These are phyloP conservation scores for Phoma sp. DNA, from an alignment of 2,329 filamentous ascomycete genomes.

Conservation along the genomic window DNA sequence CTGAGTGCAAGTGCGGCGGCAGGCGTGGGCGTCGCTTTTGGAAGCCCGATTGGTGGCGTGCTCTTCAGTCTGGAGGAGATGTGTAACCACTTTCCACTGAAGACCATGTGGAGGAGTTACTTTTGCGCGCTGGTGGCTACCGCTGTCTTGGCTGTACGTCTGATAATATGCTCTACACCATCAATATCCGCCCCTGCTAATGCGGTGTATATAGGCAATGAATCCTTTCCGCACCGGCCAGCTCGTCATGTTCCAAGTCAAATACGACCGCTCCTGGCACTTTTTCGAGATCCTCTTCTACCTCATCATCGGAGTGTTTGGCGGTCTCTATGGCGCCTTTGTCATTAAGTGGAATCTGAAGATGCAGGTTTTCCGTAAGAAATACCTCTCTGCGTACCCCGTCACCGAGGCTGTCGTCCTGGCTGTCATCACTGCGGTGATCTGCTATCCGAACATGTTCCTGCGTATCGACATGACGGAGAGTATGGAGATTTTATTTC, in stretches of 20 bases:
- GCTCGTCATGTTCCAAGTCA: slow-evolving; percentile 98
- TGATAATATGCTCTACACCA: not conserved
- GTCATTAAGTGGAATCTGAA: slow-evolving; percentile 98
- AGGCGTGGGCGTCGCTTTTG: slow-evolving; percentile 95
- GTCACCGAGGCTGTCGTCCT: slow-evolving; percentile 86
- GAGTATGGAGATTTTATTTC: slow-evolving; percentile 97
- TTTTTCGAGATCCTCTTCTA: slow-evolving; percentile 97
- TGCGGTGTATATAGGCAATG: slow-evolving; percentile 68
- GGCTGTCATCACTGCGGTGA: slow-evolving; percentile 80
- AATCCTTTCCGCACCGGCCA: slow-evolving; percentile 97
- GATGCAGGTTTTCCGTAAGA: slow-evolving; percentile 90
- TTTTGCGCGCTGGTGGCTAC: slow-evolving; percentile 97
- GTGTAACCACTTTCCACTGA: slow-evolving; percentile 93
- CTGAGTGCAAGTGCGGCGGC: slow-evolving; percentile 93
- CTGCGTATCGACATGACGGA: slow-evolving; percentile 98
- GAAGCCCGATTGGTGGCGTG: slow-evolving; percentile 95
- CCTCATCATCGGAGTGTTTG: slow-evolving; percentile 87
- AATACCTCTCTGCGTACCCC: slow-evolving; percentile 83
- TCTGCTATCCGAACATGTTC: slow-evolving; percentile 98
- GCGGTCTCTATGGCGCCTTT: slow-evolving; percentile 92
- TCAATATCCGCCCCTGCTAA: not conserved
- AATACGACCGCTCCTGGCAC: slow-evolving; percentile 95
- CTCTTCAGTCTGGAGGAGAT: slow-evolving; percentile 98
- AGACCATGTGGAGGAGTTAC: slow-evolving; percentile 97
- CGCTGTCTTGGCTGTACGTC: slow-evolving; percentile 75